phyloP scores from a whole-genome alignment of 2,329 filamentous ascomycete species.

The Mycosphaerella arachidis region DNA sequence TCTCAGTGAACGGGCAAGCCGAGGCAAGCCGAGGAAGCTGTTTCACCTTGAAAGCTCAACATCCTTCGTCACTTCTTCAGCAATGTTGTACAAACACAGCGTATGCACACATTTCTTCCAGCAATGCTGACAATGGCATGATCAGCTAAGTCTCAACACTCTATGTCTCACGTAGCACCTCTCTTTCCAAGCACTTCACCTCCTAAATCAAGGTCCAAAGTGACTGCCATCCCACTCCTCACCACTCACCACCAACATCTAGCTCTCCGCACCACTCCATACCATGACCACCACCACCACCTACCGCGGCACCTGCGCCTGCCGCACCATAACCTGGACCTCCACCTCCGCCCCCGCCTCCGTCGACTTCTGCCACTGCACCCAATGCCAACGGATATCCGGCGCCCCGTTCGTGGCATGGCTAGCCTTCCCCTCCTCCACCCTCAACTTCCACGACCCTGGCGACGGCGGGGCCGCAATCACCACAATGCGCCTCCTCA shows the following conservation, averaged over 20 bases:
- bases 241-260: background rate
- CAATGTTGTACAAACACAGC: background rate
- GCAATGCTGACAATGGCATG: background rate
- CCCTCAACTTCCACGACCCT: conserved; percentile 8
- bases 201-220: too few species aligned
- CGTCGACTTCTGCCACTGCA: conserved; percentile 24
- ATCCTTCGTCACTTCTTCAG: background rate
- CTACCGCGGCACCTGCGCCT: conserved; percentile 16
- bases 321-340: conserved; percentile 12
- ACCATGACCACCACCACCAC: background rate
- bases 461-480: background rate
- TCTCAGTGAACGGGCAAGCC: too few species aligned
- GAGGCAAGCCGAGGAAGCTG: background rate
- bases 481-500: conserved; percentile 3
- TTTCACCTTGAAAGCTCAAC: background rate
- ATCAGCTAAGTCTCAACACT: background rate
- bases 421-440: conserved; percentile 14
- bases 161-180: background rate
- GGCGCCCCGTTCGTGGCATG: conserved; percentile 21
- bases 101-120: background rate
- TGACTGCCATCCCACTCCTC: too few species aligned
- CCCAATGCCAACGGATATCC: conserved; percentile 21
- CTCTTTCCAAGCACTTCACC: background rate
- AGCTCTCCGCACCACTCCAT: background rate
- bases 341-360: conserved; percentile 7